Conservation (phyloP, 257 asterid genomes). For the Mentha longifolia region DNA sequence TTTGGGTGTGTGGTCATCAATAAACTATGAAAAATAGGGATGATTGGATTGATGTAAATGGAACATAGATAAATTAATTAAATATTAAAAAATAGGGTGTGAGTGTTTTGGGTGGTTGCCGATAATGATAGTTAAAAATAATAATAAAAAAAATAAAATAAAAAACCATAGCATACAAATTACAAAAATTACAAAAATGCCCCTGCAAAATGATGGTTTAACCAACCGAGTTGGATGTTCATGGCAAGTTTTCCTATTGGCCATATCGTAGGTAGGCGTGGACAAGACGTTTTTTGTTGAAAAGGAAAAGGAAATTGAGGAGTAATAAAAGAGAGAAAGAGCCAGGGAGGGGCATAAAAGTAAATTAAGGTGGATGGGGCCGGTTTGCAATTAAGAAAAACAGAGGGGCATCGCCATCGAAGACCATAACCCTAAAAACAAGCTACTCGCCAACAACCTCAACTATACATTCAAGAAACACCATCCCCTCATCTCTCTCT, state of each 20-base stretch:
- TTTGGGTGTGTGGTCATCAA: no score
- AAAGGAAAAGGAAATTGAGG: neutral
- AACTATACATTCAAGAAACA: constrained; percentile 41
- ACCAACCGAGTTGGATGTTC: neutral
- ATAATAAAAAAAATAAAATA: no score
- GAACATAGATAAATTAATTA: no score
- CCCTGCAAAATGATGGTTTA: neutral
- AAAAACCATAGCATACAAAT: no score
- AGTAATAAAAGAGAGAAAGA: neutral
- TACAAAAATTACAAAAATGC: no score
- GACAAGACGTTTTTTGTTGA: neutral
- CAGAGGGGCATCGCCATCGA: constrained; percentile 49
- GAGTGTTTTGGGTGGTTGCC: no score
- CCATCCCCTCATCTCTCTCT: constrained; percentile 24
- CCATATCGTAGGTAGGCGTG: neutral
- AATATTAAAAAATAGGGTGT: no score
- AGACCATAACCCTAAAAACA: constrained; percentile 44
- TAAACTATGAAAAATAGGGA: no score
- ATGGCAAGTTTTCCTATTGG: neutral
- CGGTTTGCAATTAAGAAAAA: constrained; percentile 14
- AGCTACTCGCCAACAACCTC: constrained; percentile 42
- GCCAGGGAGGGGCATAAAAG: constrained; percentile 38
- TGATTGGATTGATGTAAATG: no score
- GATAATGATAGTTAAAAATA: no score
- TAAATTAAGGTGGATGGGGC: constrained; percentile 24